Percentiles rank a stretch among this genome's conserved stretches.
phyloP scores from a whole-genome alignment of 495 filamentous ascomycete species.

The Podospora fimiseda region DNA sequence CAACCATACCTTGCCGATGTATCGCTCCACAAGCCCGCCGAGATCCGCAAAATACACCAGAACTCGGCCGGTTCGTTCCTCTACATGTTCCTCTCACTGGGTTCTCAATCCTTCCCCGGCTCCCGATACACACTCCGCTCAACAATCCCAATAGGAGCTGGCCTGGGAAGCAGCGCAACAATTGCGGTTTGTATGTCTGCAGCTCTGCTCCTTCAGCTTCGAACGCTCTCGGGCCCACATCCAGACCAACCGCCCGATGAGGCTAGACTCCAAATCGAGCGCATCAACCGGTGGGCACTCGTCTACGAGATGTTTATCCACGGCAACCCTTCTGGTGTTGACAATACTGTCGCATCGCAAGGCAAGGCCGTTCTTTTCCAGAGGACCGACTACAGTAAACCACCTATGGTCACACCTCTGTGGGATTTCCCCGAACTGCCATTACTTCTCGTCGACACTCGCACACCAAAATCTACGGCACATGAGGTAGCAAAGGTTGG shows the following conservation, averaged over 20 bases:
- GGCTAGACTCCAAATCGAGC: conserved; percentile 76
- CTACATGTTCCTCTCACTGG: conserved; percentile 86
- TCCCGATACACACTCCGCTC: conserved; percentile 88
- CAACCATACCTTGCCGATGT: conserved; percentile 67
- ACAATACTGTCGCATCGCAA: conserved; percentile 92
- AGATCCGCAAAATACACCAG: conserved; percentile 71
- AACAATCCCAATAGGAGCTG: conserved; percentile 87
- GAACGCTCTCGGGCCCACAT: conserved; percentile 80
- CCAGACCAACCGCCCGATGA: conserved; percentile 78
- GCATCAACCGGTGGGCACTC: conserved; percentile 96
- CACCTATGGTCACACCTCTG: conserved; percentile 69
- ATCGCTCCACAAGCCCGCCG: conserved; percentile 54
- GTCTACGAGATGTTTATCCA: conserved; percentile 96
- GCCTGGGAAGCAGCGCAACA: conserved; percentile 86
- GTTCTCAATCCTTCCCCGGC: conserved; percentile 65
- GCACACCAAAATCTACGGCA: conserved; percentile 71
- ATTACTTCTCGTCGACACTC: conserved; percentile 82
- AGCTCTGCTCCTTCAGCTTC: conserved; percentile 80
- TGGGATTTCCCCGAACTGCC: conserved; percentile 85
- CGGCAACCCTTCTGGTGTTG: conserved; percentile 90
- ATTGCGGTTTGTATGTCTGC: conserved; percentile 85
- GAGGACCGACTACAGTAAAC: conserved; percentile 67
- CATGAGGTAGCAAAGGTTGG: conserved; percentile 82
- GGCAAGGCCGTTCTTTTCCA: conserved; percentile 92
- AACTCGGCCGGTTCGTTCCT: conserved; percentile 77